A percentile compares a stretch with the other conserved stretches of the same genome.
Conservation (phyloP, 371 early-diverging fungal species). For the Saksenaea vasiformis region DNA sequence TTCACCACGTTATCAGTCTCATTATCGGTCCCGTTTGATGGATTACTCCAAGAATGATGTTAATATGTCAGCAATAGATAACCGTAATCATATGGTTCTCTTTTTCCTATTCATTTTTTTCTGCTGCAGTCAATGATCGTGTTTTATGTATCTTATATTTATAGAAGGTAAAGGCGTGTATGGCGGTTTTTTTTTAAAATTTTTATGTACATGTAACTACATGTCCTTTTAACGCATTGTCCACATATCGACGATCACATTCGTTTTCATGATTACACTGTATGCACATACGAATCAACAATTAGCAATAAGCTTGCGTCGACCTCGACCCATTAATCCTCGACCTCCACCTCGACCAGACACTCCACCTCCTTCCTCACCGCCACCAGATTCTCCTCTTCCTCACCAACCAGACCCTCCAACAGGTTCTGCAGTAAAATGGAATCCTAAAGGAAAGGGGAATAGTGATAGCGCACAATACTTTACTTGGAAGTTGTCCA, state of each 20-base stretch:
- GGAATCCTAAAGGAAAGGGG: neutral
- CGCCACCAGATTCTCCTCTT: conserved; percentile 15
- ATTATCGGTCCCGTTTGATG: neutral
- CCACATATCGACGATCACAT: neutral
- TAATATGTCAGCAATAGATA: neutral
- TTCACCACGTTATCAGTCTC: no score
- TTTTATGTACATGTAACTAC: conserved; percentile 2
- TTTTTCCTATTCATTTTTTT: neutral
- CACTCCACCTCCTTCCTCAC: neutral
- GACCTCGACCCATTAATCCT: neutral
- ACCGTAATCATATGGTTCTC: neutral
- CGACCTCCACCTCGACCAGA: neutral
- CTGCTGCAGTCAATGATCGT: neutral
- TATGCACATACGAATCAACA: neutral
- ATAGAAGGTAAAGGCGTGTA: conserved; percentile 3
- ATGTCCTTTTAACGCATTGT: neutral
- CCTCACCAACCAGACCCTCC: conserved; percentile 21
- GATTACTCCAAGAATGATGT: neutral
- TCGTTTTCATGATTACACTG: neutral
- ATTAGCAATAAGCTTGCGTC: neutral
- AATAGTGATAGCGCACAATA: no score
- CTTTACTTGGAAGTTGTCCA: no score
- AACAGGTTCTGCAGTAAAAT: neutral
- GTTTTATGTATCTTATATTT: neutral
- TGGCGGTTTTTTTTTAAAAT: neutral